A percentile compares a stretch with the other conserved stretches of the same genome.
Conservation (phyloP, 2,329 filamentous ascomycete genomes). For the Aspergillus persii region DNA sequence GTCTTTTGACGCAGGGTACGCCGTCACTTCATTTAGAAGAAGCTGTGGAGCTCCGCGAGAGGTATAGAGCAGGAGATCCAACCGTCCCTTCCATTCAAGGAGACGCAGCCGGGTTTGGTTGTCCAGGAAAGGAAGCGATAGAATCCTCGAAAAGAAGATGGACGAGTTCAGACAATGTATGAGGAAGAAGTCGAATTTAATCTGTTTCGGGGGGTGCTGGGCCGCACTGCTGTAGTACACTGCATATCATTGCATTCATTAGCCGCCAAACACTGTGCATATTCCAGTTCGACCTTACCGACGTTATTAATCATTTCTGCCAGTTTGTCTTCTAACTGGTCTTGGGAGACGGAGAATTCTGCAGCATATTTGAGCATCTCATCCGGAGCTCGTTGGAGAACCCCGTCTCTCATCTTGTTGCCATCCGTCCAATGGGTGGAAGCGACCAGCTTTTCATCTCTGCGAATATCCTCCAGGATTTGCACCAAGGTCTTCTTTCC, state of each 20-base stretch:
- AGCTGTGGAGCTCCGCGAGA: conserved; percentile 64
- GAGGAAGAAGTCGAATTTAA: conserved; percentile 79
- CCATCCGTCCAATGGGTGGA: conserved; percentile 54
- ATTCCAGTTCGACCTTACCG: conserved; percentile 34
- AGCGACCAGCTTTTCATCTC: conserved; percentile 55
- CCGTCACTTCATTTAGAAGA: conserved; percentile 56
- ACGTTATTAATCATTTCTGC: conserved; percentile 69
- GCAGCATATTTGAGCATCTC: conserved; percentile 63
- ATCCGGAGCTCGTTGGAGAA: conserved; percentile 61
- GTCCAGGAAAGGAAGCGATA: conserved; percentile 62
- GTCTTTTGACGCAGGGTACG: conserved; percentile 56
- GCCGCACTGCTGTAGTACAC: conserved; percentile 61
- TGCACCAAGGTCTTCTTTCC: conserved; percentile 50
- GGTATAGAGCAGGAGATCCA: conserved; percentile 72
- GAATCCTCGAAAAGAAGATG: conserved; percentile 69
- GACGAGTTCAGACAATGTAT: conserved; percentile 76
- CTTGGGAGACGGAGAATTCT: conserved; percentile 56
- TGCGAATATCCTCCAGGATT: conserved; percentile 60
- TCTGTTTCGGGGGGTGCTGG: conserved; percentile 60
- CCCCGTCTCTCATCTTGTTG: conserved; percentile 68
- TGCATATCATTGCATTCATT: conserved; percentile 6
- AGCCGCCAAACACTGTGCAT: background rate
- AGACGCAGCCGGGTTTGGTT: conserved; percentile 63
- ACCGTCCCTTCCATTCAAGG: conserved; percentile 77
- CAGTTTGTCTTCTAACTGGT: conserved; percentile 57